A percentile compares a stretch with the other conserved stretches of the same genome.
These are phyloP conservation scores for Naganishia antarctica DNA, from an alignment of 768 basidiomycete genomes.

Conservation along the genomic window DNA sequence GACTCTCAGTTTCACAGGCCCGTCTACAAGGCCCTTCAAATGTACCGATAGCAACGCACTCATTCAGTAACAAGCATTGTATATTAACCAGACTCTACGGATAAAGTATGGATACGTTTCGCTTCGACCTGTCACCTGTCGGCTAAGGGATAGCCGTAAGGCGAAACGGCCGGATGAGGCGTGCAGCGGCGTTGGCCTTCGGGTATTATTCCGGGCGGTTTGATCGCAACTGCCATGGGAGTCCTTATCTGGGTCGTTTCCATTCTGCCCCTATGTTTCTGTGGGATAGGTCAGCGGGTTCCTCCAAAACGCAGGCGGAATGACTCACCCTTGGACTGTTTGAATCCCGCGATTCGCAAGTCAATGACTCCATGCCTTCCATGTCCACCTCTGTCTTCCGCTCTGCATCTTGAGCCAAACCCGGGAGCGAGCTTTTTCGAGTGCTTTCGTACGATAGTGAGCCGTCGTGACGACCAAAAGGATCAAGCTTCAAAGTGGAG, in stretches of 20 bases:
- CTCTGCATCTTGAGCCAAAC: too few species aligned
- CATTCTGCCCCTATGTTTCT: background rate
- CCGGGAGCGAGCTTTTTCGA: background rate
- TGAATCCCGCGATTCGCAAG: background rate
- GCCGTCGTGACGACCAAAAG: background rate
- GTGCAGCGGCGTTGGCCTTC: background rate
- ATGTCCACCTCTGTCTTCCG: background rate
- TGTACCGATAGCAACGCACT: background rate
- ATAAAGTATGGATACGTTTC: background rate
- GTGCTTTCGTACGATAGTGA: background rate
- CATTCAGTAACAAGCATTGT: background rate
- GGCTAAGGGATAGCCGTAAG: slow-evolving; percentile 7
- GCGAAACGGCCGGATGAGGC: background rate
- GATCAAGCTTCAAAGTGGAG: background rate
- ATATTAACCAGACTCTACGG: background rate
- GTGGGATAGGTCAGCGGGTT: too few species aligned
- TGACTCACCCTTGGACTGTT: background rate
- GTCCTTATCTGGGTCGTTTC: background rate
- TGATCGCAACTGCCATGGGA: background rate
- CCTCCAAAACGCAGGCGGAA: too few species aligned
- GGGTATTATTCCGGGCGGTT: background rate
- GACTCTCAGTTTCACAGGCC: background rate
- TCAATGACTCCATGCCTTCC: background rate
- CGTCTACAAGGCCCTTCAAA: background rate
- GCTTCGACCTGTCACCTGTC: background rate